Evolutionary conservation across 2,329 filamentous ascomycete species (phyloP), one percentile per base, ranked within the genome.

Genomic region (Myriosclerotinia curreyana): DNA sequence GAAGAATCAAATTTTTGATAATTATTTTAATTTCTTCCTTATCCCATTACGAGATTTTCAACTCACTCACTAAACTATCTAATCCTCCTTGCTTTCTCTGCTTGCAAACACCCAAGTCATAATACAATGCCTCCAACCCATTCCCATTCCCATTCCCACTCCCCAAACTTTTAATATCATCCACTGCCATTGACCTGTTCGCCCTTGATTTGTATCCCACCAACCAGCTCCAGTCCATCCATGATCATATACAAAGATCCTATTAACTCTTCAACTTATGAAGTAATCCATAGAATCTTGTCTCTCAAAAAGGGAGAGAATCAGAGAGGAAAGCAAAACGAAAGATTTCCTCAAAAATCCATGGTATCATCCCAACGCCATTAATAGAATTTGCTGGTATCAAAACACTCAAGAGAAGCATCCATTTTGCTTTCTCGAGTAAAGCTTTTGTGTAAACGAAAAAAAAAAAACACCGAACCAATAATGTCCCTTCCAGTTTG

Each of bases 281-380:
- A 38, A 40, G 58, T 28, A 20, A 1, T 28, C 36, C n/a, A 31
- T 11, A 36, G n/a, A 51, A 52, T 52, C 22, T 40, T 38, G n/a
- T 58, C 55, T 34, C 28, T 31, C 28, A 31, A 31, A 31, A 31
- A 31, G 28, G 54, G 46, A 44, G 22, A 31, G 28, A 34, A 65
- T 40, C 31, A 60, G 55, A 65, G 46, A 62, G 48, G 44, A 46
- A 60, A 63, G 60, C 64, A 64, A 66, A 65, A 69, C 40, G 14
- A 58, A 54, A 22, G 12, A 12, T 14, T 40, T 14, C 28, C 28
- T 31, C 28, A 15, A 52, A 52, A 52, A 65, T 65, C 69, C 69
- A 66, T 72, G 71, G 71, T 72, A 72, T 72, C 71, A 72, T 72
- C 70, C 71, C 61, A 70, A 70, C 69, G 66, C 70, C 70, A 48